Evolutionary conservation across 1,284 basidiomycete genomes (phyloP).

Genomic region (Vanrija pseudolonga): DNA sequence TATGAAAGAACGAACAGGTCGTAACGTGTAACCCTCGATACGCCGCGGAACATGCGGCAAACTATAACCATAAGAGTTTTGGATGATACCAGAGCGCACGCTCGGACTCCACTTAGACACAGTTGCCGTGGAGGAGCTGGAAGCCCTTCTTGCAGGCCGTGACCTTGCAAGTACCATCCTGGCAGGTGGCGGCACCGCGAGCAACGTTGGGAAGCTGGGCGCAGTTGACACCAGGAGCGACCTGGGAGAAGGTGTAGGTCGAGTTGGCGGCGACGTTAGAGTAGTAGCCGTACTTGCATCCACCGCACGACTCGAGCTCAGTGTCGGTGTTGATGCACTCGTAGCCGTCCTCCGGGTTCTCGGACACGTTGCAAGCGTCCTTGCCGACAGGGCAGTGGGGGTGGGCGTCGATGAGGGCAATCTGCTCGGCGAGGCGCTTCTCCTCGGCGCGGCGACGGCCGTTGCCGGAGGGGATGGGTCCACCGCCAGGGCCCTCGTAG

Average conservation of each 20-base stretch:
- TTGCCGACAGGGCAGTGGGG: slow-evolving; percentile 1
- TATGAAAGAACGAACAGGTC: background rate
- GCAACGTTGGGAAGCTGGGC: slow-evolving; percentile 5
- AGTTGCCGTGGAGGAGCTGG: background rate
- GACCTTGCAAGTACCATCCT: slow-evolving; percentile 5
- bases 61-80: too few species aligned
- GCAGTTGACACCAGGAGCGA: slow-evolving; percentile 12
- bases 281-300: background rate
- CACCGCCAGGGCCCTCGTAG: too few species aligned
- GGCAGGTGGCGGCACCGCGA: slow-evolving; percentile 11
- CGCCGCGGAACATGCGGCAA: too few species aligned
- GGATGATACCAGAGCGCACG: background rate
- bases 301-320: slow-evolving; percentile 10
- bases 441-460: too few species aligned
- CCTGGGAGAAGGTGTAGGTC: too few species aligned
- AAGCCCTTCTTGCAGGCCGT: slow-evolving; percentile 11
- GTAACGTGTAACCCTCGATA: too few species aligned
- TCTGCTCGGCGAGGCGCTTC: background rate
- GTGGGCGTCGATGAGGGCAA: background rate
- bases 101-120: background rate
- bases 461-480: too few species aligned
- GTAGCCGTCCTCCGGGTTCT: background rate
- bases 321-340: slow-evolving; percentile 8
- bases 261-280: too few species aligned
- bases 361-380: background rate